A percentile compares a stretch with the other conserved stretches of the same genome.
Conservation (phyloP, 495 filamentous ascomycete species). For the Wilcoxina mikolae region DNA sequence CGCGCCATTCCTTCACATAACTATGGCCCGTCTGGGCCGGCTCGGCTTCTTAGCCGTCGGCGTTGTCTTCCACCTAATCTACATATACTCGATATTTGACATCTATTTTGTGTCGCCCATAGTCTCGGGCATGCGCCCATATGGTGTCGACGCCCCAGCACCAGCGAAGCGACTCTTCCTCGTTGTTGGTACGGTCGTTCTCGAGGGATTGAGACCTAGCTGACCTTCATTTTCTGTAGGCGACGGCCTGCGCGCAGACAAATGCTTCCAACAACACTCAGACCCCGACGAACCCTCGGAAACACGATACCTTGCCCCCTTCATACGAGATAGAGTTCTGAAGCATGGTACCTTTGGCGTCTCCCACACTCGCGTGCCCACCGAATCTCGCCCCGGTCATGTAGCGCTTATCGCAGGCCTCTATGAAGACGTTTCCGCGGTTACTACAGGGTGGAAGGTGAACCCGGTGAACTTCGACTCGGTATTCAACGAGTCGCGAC, state of each 20-base stretch:
- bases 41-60: constrained; percentile 83
- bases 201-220: background rate
- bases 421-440: constrained; percentile 96
- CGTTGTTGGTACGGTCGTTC: constrained; percentile 60
- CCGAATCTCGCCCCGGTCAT: constrained; percentile 92
- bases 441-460: constrained; percentile 95
- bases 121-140: constrained; percentile 83
- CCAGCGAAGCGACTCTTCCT: constrained; percentile 84
- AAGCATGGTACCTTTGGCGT: constrained; percentile 94
- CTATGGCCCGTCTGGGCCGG: constrained; percentile 68
- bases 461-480: constrained; percentile 99
- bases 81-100: constrained; percentile 95
- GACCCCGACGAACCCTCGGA: constrained; percentile 60
- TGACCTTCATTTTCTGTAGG: constrained; percentile 35
- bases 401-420: constrained; percentile 94
- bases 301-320: constrained; percentile 68
- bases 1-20: background rate
- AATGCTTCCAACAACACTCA: constrained; percentile 86
- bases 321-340: constrained; percentile 75
- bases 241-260: constrained; percentile 93
- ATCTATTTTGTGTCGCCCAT: constrained; percentile 99
- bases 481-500: constrained; percentile 88
- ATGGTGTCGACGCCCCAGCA: constrained; percentile 47
- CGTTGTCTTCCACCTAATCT: constrained; percentile 84
- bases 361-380: constrained; percentile 93